Percentiles rank a stretch among this genome's conserved stretches.
Conservation (phyloP, 1,284 basidiomycete species). For the Pyrrhoderma lamaoense region DNA sequence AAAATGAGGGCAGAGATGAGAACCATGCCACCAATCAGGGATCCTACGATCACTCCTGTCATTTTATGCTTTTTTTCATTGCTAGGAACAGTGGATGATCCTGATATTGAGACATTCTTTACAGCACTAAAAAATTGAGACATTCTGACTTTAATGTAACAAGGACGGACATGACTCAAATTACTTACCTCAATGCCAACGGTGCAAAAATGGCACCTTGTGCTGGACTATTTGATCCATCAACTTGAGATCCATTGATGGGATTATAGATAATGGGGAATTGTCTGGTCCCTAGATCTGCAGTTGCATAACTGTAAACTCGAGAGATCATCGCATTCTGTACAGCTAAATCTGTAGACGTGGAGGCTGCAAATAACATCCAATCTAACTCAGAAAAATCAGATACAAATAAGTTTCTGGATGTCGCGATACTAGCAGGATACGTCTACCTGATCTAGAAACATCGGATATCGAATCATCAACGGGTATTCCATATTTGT, state of each 20-base stretch:
- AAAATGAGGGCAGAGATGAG: neutral
- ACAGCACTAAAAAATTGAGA: neutral
- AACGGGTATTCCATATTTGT: constrained; percentile 21
- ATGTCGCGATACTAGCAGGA: constrained; percentile 16
- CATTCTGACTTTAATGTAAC: neutral
- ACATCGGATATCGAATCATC: constrained; percentile 21
- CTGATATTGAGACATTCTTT: too few species aligned
- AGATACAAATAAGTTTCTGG: too few species aligned
- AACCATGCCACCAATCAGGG: neutral
- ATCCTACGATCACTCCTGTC: neutral
- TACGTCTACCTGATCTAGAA: constrained; percentile 20
- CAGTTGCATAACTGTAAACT: constrained; percentile 25
- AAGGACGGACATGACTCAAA: neutral
- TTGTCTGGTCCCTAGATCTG: constrained; percentile 17
- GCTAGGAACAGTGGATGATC: too few species aligned
- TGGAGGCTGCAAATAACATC: constrained; percentile 33
- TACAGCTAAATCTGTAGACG: constrained; percentile 23
- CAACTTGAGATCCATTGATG: constrained; percentile 19
- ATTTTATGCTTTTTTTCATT: too few species aligned
- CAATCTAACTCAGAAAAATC: constrained; percentile 29
- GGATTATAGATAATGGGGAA: constrained; percentile 28
- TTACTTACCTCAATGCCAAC: constrained; percentile 26
- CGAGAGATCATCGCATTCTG: constrained; percentile 29
- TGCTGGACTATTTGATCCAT: constrained; percentile 24
- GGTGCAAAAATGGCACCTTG: constrained; percentile 31